Percentiles rank a stretch among this genome's conserved stretches.
Evolutionary conservation across 768 basidiomycete species (phyloP).

Genomic region (Russula lepida): DNA sequence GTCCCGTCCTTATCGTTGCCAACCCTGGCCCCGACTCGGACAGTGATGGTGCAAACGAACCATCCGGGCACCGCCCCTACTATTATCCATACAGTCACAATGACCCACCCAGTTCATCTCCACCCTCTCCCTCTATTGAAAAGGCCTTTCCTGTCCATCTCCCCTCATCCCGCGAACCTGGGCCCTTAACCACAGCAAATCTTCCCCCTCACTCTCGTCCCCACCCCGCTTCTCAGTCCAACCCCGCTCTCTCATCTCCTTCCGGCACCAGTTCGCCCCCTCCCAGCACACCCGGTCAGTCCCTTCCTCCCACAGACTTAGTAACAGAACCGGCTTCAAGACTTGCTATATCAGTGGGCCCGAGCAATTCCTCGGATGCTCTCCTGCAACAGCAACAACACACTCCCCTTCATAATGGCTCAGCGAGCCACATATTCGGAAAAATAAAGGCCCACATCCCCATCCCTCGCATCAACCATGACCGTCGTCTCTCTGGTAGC

Average conservation of each 20-base stretch:
- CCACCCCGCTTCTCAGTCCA: slow-evolving; percentile 33
- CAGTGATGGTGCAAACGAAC: slow-evolving; percentile 32
- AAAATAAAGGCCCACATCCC: slow-evolving; percentile 24
- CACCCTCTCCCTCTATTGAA: slow-evolving; percentile 26
- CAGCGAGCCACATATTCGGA: slow-evolving; percentile 16
- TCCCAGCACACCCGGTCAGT: slow-evolving; percentile 53
- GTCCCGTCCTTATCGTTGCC: slow-evolving; percentile 46
- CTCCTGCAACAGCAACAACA: slow-evolving; percentile 29
- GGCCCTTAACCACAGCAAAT: slow-evolving; percentile 33
- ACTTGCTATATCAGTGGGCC: slow-evolving; percentile 22
- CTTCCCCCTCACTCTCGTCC: slow-evolving; percentile 24
- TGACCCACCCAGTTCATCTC: slow-evolving; percentile 25
- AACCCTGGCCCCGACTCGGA: slow-evolving; percentile 50
- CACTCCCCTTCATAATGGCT: slow-evolving; percentile 24
- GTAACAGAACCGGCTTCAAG: slow-evolving; percentile 33
- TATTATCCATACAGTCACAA: slow-evolving; percentile 24
- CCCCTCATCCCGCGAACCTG: slow-evolving; percentile 24
- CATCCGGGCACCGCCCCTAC: slow-evolving; percentile 6
- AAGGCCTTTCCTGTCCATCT: slow-evolving; percentile 20
- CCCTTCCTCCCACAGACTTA: slow-evolving; percentile 36
- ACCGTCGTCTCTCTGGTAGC: slow-evolving; percentile 24
- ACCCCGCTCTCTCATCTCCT: slow-evolving; percentile 60
- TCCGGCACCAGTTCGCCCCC: slow-evolving; percentile 65
- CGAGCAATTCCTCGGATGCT: slow-evolving; percentile 30
- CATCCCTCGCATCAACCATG: slow-evolving; percentile 19